Base-by-base conservation (phyloP, 108 stramenopile genomes). In the Fragilariopsis cylindrus region DNA sequence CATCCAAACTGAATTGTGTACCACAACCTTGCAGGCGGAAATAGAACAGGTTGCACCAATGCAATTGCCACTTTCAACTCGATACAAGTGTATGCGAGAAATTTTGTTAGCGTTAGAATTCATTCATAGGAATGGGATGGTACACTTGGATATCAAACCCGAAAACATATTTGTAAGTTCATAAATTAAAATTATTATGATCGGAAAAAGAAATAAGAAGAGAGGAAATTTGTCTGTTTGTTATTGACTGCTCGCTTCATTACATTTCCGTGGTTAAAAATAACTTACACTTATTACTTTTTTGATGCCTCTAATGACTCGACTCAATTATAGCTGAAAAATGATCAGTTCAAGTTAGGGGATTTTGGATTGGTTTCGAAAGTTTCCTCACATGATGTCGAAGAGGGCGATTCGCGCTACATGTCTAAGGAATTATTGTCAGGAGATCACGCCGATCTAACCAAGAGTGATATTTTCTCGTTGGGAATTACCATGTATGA, bases 141-240 rank as follows among this genome's bases (percentile, higher is more conserved):
- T 96, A 6, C 96, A 97, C 84, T 73, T 98, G 60, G 96, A 98
- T 82, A 96, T 98, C 77, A 98, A 98, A 77, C 96, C 97, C 16
- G 95, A 93, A 41, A 98, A 98, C 64, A 94, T 98, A 40, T 98
- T 98, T 69, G 78, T 79, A 44, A 46, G 70, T 68, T 44, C 39
- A 12, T n/a, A 53, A 15, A n/a, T 15, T n/a, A n/a, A 53, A 53
- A 30, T 30, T 30, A 30, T 1, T 30, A 30, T 30, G 30, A 30
- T 30, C 30, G 30, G 30, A 30, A 30, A 30, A 30, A 30, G 30
- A 30, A 30, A 30, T 30, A 2, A 30, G 30, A 30, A 30, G 30
- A 30, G 30, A 30, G 30, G 30, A 30, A 30, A 30, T 30, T 30
- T 30, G 30, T 30, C 30, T 30, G 2, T 30, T 30, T 30, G 30